Evolutionary conservation across 1,139 yeast genomes (phyloP), one percentile per base, ranked within the genome.

Genomic region (Sugiyamaella sp.): DNA sequence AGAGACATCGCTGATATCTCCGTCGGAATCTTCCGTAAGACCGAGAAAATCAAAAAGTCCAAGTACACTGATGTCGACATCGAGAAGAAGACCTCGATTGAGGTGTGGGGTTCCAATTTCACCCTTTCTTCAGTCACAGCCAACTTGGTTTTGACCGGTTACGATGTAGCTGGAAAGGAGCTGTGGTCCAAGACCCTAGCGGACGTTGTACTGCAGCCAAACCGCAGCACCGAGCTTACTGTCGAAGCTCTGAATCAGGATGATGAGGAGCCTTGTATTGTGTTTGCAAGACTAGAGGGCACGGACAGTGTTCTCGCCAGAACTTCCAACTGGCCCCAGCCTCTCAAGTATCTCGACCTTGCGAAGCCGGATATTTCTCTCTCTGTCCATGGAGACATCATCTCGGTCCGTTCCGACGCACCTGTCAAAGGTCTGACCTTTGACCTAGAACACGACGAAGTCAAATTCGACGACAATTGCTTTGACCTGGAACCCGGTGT

Each of bases 1-100:
- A 64, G 81, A 57, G 79, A 76, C 56, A 61, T 72, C 51, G 61
- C 60, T 10, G 65, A 70, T 0, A 41, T 72, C 2, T 64, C 63
- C 1, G 55, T 77, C 6, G 79, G 78, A 1, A 62, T 72, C 46
- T 64, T 35, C 24, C 41, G 41, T 12, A 33, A 38, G 24, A 24
- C 33, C 8, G 42, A 46, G 22, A 22, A 45, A 14, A 27, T 46
- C 19, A 35, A 38, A 24, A 35, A 37, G 14, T 46, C 49, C 3
- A 38, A 46, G 25, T 46, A 35, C 19, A 46, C 49, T 20, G 29
- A 35, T 14, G 67, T 42, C 61, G 79, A 54, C 64, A 49, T 63
- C 61, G 63, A 32, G 53, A 56, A 27, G 35, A 48, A 43, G 39
- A 22, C 10, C 48, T 56, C n/a, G 32, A 52, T 25, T 46, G 59